These are phyloP conservation scores for Leccinum subgranulosum DNA, from an alignment of 768 basidiomycete genomes.

Conservation along the genomic window DNA sequence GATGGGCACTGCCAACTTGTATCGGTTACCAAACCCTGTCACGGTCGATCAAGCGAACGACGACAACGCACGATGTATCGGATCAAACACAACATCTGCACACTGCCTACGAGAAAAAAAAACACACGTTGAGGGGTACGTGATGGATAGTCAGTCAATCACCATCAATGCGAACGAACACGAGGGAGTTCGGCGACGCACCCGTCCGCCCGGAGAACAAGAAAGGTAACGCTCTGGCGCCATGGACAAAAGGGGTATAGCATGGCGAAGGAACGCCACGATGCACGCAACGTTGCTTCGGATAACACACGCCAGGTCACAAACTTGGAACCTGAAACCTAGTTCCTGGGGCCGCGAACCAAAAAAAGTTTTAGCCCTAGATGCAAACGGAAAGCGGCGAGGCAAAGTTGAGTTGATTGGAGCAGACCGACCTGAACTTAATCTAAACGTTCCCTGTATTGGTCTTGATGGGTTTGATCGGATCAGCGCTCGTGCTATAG, in stretches of 20 bases:
- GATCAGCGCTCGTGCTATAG: background rate
- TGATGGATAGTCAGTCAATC: background rate
- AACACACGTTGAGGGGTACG: background rate
- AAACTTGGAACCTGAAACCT: background rate
- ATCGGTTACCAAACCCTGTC: background rate
- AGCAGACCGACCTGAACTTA: background rate
- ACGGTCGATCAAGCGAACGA: background rate
- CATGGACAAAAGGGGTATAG: background rate
- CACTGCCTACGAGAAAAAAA: background rate
- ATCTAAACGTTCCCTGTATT: constrained; percentile 1
- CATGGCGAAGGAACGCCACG: constrained; percentile 8
- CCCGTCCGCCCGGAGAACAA: background rate
- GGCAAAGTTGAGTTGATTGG: background rate
- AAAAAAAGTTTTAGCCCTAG: background rate
- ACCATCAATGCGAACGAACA: background rate
- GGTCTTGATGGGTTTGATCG: background rate
- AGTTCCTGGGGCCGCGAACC: background rate
- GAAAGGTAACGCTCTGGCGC: background rate
- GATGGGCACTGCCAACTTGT: background rate
- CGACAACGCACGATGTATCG: background rate
- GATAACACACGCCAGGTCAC: background rate
- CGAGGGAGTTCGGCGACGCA: background rate
- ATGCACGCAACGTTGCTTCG: background rate
- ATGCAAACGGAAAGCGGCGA: background rate
- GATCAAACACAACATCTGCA: background rate